These are phyloP conservation scores for Grigorovia jiainica DNA, from an alignment of 805 yeast genomes.

Conservation along the genomic window DNA sequence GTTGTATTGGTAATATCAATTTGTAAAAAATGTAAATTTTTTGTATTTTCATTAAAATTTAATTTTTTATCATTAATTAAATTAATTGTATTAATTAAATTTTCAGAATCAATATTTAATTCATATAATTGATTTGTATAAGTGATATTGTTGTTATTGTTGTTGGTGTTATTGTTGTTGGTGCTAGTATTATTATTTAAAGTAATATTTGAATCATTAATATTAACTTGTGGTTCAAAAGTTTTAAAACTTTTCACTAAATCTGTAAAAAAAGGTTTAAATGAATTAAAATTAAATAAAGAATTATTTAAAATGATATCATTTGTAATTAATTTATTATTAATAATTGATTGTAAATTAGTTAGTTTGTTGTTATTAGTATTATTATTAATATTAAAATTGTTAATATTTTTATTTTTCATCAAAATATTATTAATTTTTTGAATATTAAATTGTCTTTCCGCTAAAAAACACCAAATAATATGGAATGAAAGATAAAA, in stretches of 20 bases:
- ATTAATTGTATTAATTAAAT: constrained; percentile 4
- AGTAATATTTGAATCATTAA: constrained; percentile 8
- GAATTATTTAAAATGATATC: background rate
- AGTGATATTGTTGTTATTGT: background rate
- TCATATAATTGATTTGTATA: constrained; percentile 20
- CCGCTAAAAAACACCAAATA: constrained; percentile 5
- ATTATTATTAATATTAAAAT: background rate
- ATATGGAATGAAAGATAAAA: constrained; percentile 25
- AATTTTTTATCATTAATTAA: constrained; percentile 7
- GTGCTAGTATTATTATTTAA: background rate
- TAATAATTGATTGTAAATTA: background rate
- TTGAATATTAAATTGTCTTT: constrained; percentile 1
- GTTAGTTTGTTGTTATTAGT: background rate
- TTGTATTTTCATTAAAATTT: background rate
- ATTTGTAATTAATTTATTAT: background rate
- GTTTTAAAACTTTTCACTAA: constrained; percentile 15
- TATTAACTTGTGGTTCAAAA: constrained; percentile 18
- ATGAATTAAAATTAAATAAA: background rate
- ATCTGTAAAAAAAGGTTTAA: constrained; percentile 14
- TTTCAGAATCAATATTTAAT: constrained; percentile 11
- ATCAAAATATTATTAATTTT: background rate
- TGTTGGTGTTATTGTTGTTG: constrained; percentile 5
- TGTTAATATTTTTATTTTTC: background rate
- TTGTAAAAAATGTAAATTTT: no score
- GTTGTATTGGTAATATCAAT: constrained; percentile 17